A percentile compares a stretch with the other conserved stretches of the same genome.
Conservation (phyloP, 1,284 basidiomycete genomes). For the Uromyces viciae-fabae region DNA sequence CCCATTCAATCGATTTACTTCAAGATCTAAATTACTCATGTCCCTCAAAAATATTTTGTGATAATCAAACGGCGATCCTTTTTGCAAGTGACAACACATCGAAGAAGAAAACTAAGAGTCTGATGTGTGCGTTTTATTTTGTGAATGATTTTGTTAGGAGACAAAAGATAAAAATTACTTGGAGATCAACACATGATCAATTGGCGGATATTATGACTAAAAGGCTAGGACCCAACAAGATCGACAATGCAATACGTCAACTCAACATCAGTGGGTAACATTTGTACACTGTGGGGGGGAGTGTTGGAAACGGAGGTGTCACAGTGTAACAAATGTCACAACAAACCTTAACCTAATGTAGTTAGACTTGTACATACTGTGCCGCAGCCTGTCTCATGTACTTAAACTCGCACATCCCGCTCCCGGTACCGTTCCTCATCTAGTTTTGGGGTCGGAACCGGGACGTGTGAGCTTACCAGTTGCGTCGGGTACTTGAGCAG, state of each 20-base stretch:
- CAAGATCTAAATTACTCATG: neutral
- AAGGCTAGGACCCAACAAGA: neutral
- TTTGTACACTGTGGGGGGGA: neutral
- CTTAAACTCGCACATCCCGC: too few species aligned
- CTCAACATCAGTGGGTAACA: neutral
- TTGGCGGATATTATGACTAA: constrained; percentile 19
- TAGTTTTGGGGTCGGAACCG: too few species aligned
- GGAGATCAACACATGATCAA: neutral
- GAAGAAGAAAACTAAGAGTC: neutral
- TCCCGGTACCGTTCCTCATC: too few species aligned
- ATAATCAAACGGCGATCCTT: neutral
- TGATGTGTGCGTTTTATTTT: neutral
- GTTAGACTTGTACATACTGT: too few species aligned
- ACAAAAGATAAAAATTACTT: neutral
- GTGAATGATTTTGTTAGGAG: neutral
- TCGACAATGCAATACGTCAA: neutral
- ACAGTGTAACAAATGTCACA: too few species aligned
- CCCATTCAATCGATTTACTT: neutral
- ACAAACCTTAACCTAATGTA: too few species aligned
- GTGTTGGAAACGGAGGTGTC: neutral
- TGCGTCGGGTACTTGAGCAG: too few species aligned
- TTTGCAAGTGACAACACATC: constrained; percentile 5
- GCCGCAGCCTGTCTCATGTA: too few species aligned
- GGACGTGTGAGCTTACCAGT: too few species aligned
- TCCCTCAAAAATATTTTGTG: neutral